Evolutionary conservation across 208 protist genomes (phyloP).

Genomic region (Acanthamoeba lenticulata): DNA sequence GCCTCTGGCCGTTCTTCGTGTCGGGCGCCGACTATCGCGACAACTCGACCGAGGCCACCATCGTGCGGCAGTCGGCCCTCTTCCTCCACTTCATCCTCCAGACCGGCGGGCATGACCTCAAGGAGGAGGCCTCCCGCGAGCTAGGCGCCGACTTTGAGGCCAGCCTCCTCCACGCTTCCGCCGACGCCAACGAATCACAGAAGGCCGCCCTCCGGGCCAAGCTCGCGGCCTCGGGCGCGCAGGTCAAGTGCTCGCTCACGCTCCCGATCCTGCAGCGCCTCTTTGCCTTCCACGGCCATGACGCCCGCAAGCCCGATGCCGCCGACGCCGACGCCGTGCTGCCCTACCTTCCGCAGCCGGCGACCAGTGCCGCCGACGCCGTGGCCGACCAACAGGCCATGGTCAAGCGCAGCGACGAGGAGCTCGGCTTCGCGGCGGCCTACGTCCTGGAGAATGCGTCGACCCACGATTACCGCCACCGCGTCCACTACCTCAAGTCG

Average conservation of each 20-base stretch:
- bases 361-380: background rate
- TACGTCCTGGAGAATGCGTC: slow-evolving; percentile 13
- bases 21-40: slow-evolving; percentile 35
- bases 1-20: slow-evolving; percentile 56
- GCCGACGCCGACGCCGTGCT: background rate
- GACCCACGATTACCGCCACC: background rate
- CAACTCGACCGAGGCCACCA: slow-evolving; percentile 7
- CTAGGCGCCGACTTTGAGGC: background rate
- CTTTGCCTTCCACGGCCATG: background rate
- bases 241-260: background rate
- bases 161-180: background rate
- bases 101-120: background rate
- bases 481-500: background rate
- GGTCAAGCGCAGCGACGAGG: background rate
- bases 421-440: background rate
- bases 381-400: background rate
- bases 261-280: background rate
- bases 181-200: background rate
- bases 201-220: background rate
- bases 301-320: background rate
- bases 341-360: background rate
- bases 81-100: slow-evolving; percentile 46
- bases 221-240: background rate
- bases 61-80: background rate
- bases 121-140: background rate